These are phyloP conservation scores for Entoloma clypeatum DNA, from an alignment of 1,284 basidiomycete genomes.

Conservation along the genomic window DNA sequence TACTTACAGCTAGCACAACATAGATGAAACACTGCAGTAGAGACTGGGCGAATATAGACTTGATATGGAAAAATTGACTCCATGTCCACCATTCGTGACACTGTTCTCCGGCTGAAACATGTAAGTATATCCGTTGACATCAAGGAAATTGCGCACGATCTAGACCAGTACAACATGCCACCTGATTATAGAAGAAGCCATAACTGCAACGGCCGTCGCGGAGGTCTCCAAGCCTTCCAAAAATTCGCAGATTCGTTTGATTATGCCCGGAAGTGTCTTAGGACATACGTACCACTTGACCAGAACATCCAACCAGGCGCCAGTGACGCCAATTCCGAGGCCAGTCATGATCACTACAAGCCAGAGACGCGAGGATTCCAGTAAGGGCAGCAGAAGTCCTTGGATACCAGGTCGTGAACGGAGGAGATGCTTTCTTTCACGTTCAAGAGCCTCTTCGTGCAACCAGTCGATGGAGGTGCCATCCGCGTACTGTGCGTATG, in stretches of 20 bases:
- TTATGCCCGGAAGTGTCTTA: slow-evolving; percentile 9
- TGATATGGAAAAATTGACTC: slow-evolving; percentile 54
- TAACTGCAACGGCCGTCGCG: slow-evolving; percentile 66
- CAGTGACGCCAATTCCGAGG: slow-evolving; percentile 63
- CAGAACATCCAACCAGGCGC: slow-evolving; percentile 71
- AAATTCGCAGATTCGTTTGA: slow-evolving; percentile 1
- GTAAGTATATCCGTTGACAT: slow-evolving; percentile 8
- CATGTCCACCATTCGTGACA: slow-evolving; percentile 71
- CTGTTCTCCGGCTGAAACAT: slow-evolving; percentile 56
- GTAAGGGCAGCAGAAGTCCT: slow-evolving; percentile 49
- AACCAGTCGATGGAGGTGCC: slow-evolving; percentile 69
- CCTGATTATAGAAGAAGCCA: slow-evolving; percentile 72
- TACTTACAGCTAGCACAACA: slow-evolving; percentile 55
- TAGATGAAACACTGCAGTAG: slow-evolving; percentile 63
- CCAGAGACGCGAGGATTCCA: slow-evolving; percentile 64
- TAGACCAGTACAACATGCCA: slow-evolving; percentile 70
- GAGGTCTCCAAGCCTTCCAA: slow-evolving; percentile 60
- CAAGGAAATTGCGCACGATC: slow-evolving; percentile 48
- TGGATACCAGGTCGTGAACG: slow-evolving; percentile 50
- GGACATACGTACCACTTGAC: slow-evolving; percentile 59
- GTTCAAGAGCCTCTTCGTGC: slow-evolving; percentile 62
- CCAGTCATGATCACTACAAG: slow-evolving; percentile 64
- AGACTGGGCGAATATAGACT: slow-evolving; percentile 54
- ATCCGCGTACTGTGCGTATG: slow-evolving; percentile 43
- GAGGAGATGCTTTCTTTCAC: slow-evolving; percentile 50